Base-by-base conservation (phyloP, 768 basidiomycete genomes). In the Astraeus odoratus region DNA sequence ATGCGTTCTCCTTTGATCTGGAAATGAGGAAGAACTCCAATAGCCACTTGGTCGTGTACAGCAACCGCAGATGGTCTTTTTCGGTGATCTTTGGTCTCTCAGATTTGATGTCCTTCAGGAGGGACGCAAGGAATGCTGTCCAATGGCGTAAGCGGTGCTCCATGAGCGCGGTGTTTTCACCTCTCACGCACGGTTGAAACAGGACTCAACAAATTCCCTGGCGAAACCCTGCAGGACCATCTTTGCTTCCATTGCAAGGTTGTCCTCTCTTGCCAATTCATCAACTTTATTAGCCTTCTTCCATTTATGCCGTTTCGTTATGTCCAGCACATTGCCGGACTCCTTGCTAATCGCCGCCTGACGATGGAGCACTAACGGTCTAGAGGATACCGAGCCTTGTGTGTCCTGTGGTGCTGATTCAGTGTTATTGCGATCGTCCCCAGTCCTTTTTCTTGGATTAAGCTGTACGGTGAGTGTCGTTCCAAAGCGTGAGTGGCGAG, bases 401-500 rank as follows among this genome's bases (percentile, higher is more conserved):
- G 52, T 36, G 31, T 51, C 42, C 43, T 56, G 54, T 42, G 55
- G 39, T 24, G 57, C 36, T 31, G 57, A 41, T 34, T 48, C 57
- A 41, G 56, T 54, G 45, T 50, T 52, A 44, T 59, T 56, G 31
- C 57, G 44, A 42, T 33, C 52, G 39, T 5, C 56, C 43, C 25
- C 54, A 25, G 29, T 56, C 43, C 67, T 71, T 61, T 76, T 79
- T 51, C 74, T 76, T 12, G 80, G 62, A 47, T 82, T 85, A 34
- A 86, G 70, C 50, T 74, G 78, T 43, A 99, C 83, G 18, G 85
- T 69, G 51, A 98, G 83, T 8, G 94, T 98, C 2, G 96, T 98
- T 1, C 96, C 96, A 64, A 99, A 99, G 39, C 94, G 81, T 20
- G 92, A 91, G 67, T 99, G 96, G 25, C 96, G 78, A 18, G 91